Conservation (phyloP, 2,329 filamentous ascomycete species). For the Talaromyces sp. region DNA sequence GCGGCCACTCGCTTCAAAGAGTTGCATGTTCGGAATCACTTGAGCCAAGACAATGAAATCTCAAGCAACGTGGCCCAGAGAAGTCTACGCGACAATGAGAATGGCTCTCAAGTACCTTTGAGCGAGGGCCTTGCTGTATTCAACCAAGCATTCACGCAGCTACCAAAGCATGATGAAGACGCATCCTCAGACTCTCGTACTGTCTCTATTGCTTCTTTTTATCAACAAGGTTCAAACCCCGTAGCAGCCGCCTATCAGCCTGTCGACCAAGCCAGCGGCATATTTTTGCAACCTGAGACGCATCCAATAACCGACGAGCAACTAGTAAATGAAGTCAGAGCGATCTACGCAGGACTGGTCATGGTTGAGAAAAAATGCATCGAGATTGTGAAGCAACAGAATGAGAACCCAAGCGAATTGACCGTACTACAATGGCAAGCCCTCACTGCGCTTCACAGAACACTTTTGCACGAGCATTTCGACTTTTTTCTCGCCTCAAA, state of each 20-base stretch:
- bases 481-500: slow-evolving; percentile 85
- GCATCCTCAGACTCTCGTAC: slow-evolving; percentile 1
- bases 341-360: slow-evolving; percentile 68
- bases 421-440: slow-evolving; percentile 76
- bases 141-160: not conserved
- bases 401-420: slow-evolving; percentile 51
- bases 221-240: not conserved
- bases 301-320: slow-evolving; percentile 72
- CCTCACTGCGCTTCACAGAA: slow-evolving; percentile 75
- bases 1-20: not conserved
- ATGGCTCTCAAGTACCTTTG: not conserved
- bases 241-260: not conserved
- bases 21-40: not conserved
- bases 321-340: slow-evolving; percentile 67
- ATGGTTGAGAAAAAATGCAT: slow-evolving; percentile 89
- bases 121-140: not conserved
- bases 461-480: slow-evolving; percentile 75
- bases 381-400: slow-evolving; percentile 68
- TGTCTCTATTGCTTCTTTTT: not conserved
- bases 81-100: not conserved
- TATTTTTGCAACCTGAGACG: slow-evolving; percentile 59
- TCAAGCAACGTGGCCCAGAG: slow-evolving; percentile 7
- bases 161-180: not conserved
- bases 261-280: slow-evolving; percentile 23
- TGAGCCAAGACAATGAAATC: slow-evolving; percentile 1